Percentiles rank a stretch among this genome's conserved stretches.
Evolutionary conservation across 345 rosid species (phyloP).

Genomic region (Triadica sebifera): DNA sequence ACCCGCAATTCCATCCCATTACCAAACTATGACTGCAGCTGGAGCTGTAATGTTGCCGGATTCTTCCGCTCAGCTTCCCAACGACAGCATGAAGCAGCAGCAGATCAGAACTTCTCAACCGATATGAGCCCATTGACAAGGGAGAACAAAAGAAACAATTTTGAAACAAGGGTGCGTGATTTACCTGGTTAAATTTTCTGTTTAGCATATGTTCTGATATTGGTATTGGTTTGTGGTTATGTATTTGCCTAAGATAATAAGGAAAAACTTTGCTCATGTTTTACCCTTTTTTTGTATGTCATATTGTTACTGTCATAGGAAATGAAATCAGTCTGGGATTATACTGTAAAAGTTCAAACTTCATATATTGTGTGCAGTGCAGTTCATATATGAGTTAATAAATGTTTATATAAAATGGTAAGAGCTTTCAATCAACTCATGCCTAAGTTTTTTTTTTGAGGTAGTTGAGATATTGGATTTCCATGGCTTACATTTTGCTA

Average conservation of each 20-base stretch:
- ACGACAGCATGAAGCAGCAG: constrained; percentile 48
- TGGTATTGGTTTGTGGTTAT: constrained; percentile 61
- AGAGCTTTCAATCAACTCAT: constrained; percentile 8
- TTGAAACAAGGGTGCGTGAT: constrained; percentile 58
- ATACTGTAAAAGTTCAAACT: constrained; percentile 55
- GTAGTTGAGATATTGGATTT: not conserved
- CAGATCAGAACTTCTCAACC: constrained; percentile 70
- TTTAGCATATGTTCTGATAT: constrained; percentile 31
- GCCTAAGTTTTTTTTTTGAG: not conserved
- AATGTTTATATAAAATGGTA: constrained; percentile 17
- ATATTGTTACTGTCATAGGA: constrained; percentile 40
- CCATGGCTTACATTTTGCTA: not conserved
- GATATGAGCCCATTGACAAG: constrained; percentile 7
- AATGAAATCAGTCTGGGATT: constrained; percentile 36
- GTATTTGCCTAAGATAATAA: constrained; percentile 65
- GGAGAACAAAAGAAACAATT: constrained; percentile 48
- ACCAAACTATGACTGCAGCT: constrained; percentile 71
- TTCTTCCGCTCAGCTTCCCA: constrained; percentile 45
- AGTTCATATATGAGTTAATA: constrained; percentile 36
- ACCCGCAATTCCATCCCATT: constrained; percentile 64
- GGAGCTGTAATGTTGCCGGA: constrained; percentile 52
- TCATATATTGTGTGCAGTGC: constrained; percentile 35
- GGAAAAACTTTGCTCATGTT: constrained; percentile 36
- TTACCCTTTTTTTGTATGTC: constrained; percentile 29
- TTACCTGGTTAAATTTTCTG: constrained; percentile 37